phyloP scores from a whole-genome alignment of 73 alveolate genomes.

The Paramecium primaurelia region DNA sequence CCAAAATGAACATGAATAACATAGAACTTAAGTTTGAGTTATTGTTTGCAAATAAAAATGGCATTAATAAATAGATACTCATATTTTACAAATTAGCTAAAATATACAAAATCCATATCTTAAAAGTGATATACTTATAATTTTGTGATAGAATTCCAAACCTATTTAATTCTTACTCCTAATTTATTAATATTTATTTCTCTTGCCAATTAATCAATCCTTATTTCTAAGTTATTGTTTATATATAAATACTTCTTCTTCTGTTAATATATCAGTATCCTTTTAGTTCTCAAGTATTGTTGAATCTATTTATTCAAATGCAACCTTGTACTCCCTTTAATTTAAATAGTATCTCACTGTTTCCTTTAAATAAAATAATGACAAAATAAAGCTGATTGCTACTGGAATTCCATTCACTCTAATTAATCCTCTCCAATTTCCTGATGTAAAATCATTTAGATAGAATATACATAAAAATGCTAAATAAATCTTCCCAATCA shows the following conservation, averaged over 20 bases:
- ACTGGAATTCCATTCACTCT: not conserved
- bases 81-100: not conserved
- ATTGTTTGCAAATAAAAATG: not conserved
- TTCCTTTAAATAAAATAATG: not conserved
- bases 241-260: not conserved
- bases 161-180: not conserved
- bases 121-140: not conserved
- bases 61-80: conserved; percentile 28
- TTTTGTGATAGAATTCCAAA: conserved; percentile 3
- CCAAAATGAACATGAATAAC: not conserved
- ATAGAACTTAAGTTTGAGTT: not conserved
- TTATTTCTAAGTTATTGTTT: not conserved
- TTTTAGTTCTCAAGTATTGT: not conserved
- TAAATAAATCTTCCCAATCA: conserved; percentile 1
- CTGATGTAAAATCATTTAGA: conserved; percentile 12
- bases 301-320: not conserved
- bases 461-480: not conserved
- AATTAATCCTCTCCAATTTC: conserved; percentile 39
- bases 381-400: not conserved
- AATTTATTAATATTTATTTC: not conserved
- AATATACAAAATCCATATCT: not conserved
- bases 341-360: not conserved
- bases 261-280: not conserved
- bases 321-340: not conserved
- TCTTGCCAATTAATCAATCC: not conserved